Evolutionary conservation across 2,329 filamentous ascomycete genomes (phyloP).

Genomic region (Xylariaceae sp.): DNA sequence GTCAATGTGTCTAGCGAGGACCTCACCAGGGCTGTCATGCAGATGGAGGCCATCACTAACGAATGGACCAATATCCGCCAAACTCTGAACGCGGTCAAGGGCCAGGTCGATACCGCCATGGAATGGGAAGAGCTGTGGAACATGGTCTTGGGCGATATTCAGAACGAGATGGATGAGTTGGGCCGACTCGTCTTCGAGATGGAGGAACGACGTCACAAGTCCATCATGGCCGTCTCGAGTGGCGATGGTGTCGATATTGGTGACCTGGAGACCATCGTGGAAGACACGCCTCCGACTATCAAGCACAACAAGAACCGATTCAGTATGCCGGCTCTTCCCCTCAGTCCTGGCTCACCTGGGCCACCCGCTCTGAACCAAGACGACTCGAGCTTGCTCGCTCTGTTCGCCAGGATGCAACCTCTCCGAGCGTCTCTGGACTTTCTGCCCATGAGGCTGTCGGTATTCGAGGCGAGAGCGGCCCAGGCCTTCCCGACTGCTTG

Average conservation of each 20-base stretch:
- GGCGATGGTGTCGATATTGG: slow-evolving; percentile 70
- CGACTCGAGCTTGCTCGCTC: slow-evolving; percentile 76
- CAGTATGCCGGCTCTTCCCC: slow-evolving; percentile 58
- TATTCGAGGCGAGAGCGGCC: slow-evolving; percentile 73
- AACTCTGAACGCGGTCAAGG: slow-evolving; percentile 71
- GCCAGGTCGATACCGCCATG: slow-evolving; percentile 93
- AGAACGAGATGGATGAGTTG: slow-evolving; percentile 74
- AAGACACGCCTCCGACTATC: slow-evolving; percentile 62
- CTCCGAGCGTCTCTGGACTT: slow-evolving; percentile 90
- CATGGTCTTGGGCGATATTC: slow-evolving; percentile 85
- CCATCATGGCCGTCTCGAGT: slow-evolving; percentile 53
- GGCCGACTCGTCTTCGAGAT: slow-evolving; percentile 86
- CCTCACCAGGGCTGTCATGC: slow-evolving; percentile 65
- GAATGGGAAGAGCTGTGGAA: slow-evolving; percentile 99
- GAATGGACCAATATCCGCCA: slow-evolving; percentile 80
- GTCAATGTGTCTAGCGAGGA: slow-evolving; percentile 61
- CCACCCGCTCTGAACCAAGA: slow-evolving; percentile 59
- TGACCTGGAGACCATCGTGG: slow-evolving; percentile 86
- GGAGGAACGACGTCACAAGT: slow-evolving; percentile 89
- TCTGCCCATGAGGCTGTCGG: slow-evolving; percentile 84
- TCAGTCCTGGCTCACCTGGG: slow-evolving; percentile 54
- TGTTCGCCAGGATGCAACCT: slow-evolving; percentile 94
- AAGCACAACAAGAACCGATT: slow-evolving; percentile 59
- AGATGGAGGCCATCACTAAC: slow-evolving; percentile 81
- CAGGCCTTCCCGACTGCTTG: slow-evolving; percentile 82